Evolutionary conservation across 2,329 filamentous ascomycete genomes (phyloP).

Genomic region (Phoma sp.): DNA sequence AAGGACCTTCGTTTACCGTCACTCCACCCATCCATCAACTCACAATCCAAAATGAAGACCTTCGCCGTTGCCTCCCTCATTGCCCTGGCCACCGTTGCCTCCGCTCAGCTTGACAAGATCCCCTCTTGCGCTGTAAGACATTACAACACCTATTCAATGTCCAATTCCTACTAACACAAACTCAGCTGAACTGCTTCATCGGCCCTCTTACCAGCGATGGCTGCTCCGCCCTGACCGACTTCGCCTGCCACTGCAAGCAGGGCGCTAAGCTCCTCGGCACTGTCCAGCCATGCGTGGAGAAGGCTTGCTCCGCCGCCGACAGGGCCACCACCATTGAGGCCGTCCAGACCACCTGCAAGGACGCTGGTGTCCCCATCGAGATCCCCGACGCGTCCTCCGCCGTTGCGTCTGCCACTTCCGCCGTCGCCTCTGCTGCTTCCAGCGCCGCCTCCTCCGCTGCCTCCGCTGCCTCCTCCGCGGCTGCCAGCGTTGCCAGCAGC

Average conservation of each 20-base stretch:
- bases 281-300: constrained; percentile 58
- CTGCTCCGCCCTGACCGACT: constrained; percentile 57
- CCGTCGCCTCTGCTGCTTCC: constrained; percentile 19
- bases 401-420: constrained; percentile 19
- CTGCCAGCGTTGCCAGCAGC: constrained; percentile 13
- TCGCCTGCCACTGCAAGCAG: constrained; percentile 55
- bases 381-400: constrained; percentile 32
- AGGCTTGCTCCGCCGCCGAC: constrained; percentile 50
- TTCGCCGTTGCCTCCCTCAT: constrained; percentile 49
- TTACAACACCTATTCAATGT: neutral
- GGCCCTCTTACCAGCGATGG: constrained; percentile 52
- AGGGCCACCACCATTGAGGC: constrained; percentile 42
- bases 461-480: constrained; percentile 18
- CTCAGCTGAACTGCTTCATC: constrained; percentile 57
- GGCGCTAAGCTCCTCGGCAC: constrained; percentile 49
- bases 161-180: constrained; percentile 25
- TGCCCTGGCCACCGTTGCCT: constrained; percentile 54
- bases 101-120: constrained; percentile 56
- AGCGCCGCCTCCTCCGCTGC: constrained; percentile 18
- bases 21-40: neutral
- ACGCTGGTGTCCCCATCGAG: constrained; percentile 40
- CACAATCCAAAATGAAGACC: constrained; percentile 44
- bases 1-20: neutral
- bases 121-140: constrained; percentile 57
- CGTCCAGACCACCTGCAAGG: constrained; percentile 43